Evolutionary conservation across 164 flowering plant species (phyloP).

Genomic region (Cinnamomum micranthum): DNA sequence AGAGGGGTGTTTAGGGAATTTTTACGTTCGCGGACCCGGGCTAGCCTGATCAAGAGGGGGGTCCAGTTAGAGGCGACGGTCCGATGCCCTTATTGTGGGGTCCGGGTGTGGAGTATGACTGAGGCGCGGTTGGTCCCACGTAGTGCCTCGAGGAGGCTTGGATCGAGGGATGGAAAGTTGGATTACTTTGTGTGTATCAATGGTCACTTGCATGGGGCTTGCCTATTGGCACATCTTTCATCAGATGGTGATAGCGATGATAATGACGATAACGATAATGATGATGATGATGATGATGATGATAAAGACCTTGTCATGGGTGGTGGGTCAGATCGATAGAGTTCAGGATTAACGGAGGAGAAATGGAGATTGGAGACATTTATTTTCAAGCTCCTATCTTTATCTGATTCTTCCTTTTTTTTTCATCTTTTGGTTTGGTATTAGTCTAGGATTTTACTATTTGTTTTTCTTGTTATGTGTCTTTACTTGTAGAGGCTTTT

Average conservation of each 20-base stretch:
- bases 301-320: not conserved
- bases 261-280: not conserved
- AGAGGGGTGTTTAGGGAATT: conserved; percentile 77
- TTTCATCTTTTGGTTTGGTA: too few species aligned
- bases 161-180: conserved; percentile 50
- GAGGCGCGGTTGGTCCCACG: conserved; percentile 61
- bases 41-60: conserved; percentile 40
- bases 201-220: conserved; percentile 79
- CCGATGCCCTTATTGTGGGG: conserved; percentile 76
- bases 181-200: conserved; percentile 88
- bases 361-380: too few species aligned
- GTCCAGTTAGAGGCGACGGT: conserved; percentile 48
- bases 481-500: too few species aligned
- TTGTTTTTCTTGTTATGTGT: too few species aligned
- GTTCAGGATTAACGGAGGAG: too few species aligned
- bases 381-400: too few species aligned
- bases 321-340: too few species aligned
- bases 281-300: not conserved
- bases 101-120: conserved; percentile 90
- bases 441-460: too few species aligned
- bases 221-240: conserved; percentile 63
- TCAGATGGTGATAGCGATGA: conserved; percentile 33
- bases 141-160: conserved; percentile 69
- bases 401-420: too few species aligned
- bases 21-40: conserved; percentile 51